These are phyloP conservation scores for Fragaria iinumae DNA, from an alignment of 306 rosid species.

Conservation along the genomic window DNA sequence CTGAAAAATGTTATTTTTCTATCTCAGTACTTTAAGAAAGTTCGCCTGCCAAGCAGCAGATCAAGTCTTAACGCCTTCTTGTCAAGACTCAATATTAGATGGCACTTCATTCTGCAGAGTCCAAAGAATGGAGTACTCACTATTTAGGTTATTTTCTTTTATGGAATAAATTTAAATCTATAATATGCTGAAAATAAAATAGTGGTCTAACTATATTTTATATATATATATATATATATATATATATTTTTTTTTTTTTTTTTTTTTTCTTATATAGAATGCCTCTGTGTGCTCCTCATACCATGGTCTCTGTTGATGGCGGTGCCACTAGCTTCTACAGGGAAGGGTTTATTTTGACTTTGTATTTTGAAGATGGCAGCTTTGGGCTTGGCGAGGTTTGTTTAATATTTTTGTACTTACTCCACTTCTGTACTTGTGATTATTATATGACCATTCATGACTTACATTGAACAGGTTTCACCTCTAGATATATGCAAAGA, in stretches of 20 bases:
- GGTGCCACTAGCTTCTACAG: conserved; percentile 44
- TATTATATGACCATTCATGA: background rate
- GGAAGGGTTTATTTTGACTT: conserved; percentile 79
- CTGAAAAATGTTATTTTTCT: background rate
- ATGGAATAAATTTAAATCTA: conserved; percentile 9
- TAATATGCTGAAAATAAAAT: background rate
- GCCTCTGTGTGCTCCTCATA: conserved; percentile 67
- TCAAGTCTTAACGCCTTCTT: conserved; percentile 38
- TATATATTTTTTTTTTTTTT: no score
- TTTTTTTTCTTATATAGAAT: conserved; percentile 53
- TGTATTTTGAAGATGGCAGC: conserved; percentile 82
- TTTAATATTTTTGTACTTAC: conserved; percentile 6
- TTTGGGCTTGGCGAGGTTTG: conserved; percentile 93
- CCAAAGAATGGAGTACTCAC: conserved; percentile 50
- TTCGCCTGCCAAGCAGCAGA: conserved; percentile 58
- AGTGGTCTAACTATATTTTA: background rate
- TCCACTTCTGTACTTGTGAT: background rate
- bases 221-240: no score
- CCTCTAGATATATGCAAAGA: conserved; percentile 70
- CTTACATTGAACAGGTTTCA: conserved; percentile 66
- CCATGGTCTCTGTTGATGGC: conserved; percentile 40
- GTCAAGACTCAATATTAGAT: conserved; percentile 31
- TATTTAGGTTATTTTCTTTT: conserved; percentile 56
- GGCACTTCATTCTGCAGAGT: conserved; percentile 46
- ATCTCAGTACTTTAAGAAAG: conserved; percentile 58